Conservation (phyloP, 352 stramenopile species). For the Globisporangium yorkense region DNA sequence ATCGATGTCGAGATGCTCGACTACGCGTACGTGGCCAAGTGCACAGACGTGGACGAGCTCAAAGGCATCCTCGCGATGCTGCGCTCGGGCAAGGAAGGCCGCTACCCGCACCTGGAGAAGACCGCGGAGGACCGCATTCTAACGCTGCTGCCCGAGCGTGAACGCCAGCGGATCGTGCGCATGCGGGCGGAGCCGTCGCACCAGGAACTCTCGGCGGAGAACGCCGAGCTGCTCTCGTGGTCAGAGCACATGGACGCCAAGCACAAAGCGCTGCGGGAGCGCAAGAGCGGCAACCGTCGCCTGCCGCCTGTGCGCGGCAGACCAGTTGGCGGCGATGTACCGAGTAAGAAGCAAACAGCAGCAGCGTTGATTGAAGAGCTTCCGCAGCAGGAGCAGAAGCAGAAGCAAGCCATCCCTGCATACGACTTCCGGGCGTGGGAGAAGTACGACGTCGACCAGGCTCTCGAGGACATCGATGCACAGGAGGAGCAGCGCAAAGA, state of each 20-base stretch:
- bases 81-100: slow-evolving; percentile 85
- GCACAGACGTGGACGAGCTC: slow-evolving; percentile 77
- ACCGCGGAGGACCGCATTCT: slow-evolving; percentile 78
- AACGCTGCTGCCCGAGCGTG: slow-evolving; percentile 62
- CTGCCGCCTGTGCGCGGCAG: slow-evolving; percentile 54
- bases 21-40: slow-evolving; percentile 88
- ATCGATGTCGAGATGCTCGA: slow-evolving; percentile 89
- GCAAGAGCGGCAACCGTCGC: slow-evolving; percentile 7
- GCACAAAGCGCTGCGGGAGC: slow-evolving; percentile 37
- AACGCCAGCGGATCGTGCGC: slow-evolving; percentile 63
- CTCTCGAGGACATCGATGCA: slow-evolving; percentile 67
- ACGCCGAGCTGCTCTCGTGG: slow-evolving; percentile 64
- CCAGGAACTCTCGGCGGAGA: slow-evolving; percentile 54
- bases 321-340: too few species aligned
- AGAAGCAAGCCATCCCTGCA: slow-evolving; percentile 50
- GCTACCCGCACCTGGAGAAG: slow-evolving; percentile 86
- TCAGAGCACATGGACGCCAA: slow-evolving; percentile 46
- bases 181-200: slow-evolving; percentile 52
- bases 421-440: slow-evolving; percentile 92
- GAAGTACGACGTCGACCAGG: slow-evolving; percentile 86
- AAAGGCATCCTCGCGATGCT: slow-evolving; percentile 83
- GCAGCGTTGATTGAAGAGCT: neutral
- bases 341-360: neutral
- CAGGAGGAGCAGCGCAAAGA: slow-evolving; percentile 34
- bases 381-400: slow-evolving; percentile 17